Base-by-base conservation (phyloP, 768 basidiomycete genomes). In the Aureoboletus auriporus region DNA sequence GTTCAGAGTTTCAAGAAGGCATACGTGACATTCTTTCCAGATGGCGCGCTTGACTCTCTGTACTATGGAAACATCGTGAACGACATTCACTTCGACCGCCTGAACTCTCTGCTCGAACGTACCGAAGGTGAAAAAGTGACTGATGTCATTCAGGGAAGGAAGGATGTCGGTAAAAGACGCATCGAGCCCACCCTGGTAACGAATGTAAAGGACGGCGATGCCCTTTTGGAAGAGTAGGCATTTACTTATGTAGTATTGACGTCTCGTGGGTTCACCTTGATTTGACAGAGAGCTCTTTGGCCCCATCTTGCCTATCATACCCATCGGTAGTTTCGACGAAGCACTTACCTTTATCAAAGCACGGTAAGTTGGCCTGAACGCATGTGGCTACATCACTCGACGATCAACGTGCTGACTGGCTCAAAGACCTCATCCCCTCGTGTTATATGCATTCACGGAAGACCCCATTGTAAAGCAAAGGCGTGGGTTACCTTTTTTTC, bases 201-300 rank as follows among this genome's bases (percentile, higher is more conserved):
- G 40, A 71, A 80, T 47, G 79, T 86, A 11, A 54, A 66, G 28
- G 68, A 55, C 0, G 75, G 69, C 5, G 89, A 91, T 67, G 63
- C 77, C 0, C 61, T 89, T 28, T 68, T 90, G 63, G 75, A 80
- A 54, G 79, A 78, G 80, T 84, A 49, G 39, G 75, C 3, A 7
- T 17, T 11, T 27, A 10, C 23, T n/a, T 16, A 11, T 37, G 9
- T 26, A 8, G 16, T n/a, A 35, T 36, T 62, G 3, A 34, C 16
- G 12, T 29, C n/a, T 14, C 11, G 8, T 2, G 26, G 5, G 17
- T 39, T 51, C 23, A 42, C 29, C 2, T 13, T 11, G 14, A 33
- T 10, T 29, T 23, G 6, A 33, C 6, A 87, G 86, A 51, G 88
- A 89, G 61, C 61, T 88, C 3, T 90, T 90, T 54, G 88, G 85